Evolutionary conservation across 1,284 basidiomycete genomes (phyloP).

Genomic region (Pseudozyma pruni): DNA sequence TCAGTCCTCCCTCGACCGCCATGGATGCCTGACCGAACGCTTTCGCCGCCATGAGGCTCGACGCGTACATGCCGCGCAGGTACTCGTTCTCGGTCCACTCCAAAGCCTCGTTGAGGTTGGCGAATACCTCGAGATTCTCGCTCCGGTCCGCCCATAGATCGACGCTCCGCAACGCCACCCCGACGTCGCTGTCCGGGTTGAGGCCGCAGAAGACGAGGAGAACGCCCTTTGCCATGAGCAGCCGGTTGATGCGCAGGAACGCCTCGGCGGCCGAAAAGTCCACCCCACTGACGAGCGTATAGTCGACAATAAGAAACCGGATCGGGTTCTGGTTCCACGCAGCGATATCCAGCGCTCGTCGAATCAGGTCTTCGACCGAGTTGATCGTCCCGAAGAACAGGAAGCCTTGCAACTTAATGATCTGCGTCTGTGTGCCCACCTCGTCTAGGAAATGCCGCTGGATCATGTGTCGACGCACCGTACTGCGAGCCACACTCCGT

Average conservation of each 20-base stretch:
- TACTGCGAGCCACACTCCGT: conserved; percentile 74
- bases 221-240: conserved; percentile 81
- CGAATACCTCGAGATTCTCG: conserved; percentile 76
- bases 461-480: conserved; percentile 86
- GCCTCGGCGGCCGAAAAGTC: conserved; percentile 96
- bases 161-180: conserved; percentile 69
- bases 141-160: conserved; percentile 75
- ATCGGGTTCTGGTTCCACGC: conserved; percentile 83
- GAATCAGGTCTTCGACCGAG: conserved; percentile 81
- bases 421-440: conserved; percentile 89
- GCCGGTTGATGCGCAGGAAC: conserved; percentile 87
- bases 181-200: conserved; percentile 66
- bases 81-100: conserved; percentile 77
- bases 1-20: conserved; percentile 70
- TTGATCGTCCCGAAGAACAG: conserved; percentile 97
- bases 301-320: conserved; percentile 74
- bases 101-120: conserved; percentile 86
- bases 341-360: conserved; percentile 78
- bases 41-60: conserved; percentile 63
- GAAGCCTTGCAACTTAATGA: conserved; percentile 87
- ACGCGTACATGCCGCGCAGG: conserved; percentile 68
- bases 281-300: conserved; percentile 85
- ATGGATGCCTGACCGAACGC: conserved; percentile 66
- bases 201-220: conserved; percentile 88
- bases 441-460: conserved; percentile 90